Conservation (phyloP, 2,329 filamentous ascomycete genomes). For the Passalora sequoiae region DNA sequence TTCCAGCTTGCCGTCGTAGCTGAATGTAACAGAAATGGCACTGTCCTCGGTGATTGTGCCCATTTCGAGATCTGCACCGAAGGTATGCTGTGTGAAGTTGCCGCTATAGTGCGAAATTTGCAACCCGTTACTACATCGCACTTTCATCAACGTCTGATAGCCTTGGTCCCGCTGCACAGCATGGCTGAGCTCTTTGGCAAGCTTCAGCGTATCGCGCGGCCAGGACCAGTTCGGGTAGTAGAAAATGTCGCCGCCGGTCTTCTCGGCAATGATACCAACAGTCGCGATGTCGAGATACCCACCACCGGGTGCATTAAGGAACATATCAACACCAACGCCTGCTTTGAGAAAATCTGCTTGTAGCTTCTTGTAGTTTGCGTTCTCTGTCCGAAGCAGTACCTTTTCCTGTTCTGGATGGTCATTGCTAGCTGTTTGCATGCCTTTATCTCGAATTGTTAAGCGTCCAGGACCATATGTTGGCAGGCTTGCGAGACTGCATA, state of each 20-base stretch:
- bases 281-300: conserved; percentile 91
- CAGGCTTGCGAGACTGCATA: conserved; percentile 80
- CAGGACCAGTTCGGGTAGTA: conserved; percentile 96
- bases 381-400: conserved; percentile 85
- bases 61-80: conserved; percentile 90
- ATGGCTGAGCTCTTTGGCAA: conserved; percentile 80
- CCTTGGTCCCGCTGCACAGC: conserved; percentile 85
- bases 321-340: conserved; percentile 88
- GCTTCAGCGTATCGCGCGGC: conserved; percentile 75
- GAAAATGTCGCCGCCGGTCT: conserved; percentile 91
- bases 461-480: conserved; percentile 88
- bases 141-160: conserved; percentile 96
- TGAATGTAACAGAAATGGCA: conserved; percentile 84
- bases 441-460: conserved; percentile 79
- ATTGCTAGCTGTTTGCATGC: conserved; percentile 77
- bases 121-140: conserved; percentile 91
- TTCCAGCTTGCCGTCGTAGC: conserved; percentile 95
- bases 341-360: conserved; percentile 82
- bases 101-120: conserved; percentile 93
- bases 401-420: conserved; percentile 78
- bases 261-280: conserved; percentile 77
- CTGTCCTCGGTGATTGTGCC: conserved; percentile 91
- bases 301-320: conserved; percentile 83
- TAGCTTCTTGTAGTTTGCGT: conserved; percentile 78
- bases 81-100: conserved; percentile 93